phyloP scores from a whole-genome alignment of 768 basidiomycete genomes.

The Paxillus rubicundulus region DNA sequence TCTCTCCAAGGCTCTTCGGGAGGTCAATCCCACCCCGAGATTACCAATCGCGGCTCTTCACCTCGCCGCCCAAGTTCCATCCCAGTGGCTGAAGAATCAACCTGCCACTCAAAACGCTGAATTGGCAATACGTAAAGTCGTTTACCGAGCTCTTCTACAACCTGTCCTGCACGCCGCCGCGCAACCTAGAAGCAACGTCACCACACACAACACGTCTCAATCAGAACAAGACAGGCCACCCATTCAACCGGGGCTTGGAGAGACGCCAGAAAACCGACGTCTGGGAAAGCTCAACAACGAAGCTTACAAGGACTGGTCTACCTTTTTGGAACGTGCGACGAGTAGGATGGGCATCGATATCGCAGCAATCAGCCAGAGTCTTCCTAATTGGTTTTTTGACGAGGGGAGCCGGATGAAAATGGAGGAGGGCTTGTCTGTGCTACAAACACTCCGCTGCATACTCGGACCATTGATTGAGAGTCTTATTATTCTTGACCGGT shows the following conservation, averaged over 20 bases:
- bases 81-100: constrained; percentile 51
- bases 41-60: constrained; percentile 49
- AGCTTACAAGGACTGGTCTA: constrained; percentile 49
- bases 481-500: constrained; percentile 60
- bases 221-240: not conserved
- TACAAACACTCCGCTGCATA: constrained; percentile 67
- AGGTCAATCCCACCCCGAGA: constrained; percentile 14
- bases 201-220: not conserved
- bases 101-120: constrained; percentile 34
- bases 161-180: constrained; percentile 19
- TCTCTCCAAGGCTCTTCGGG: constrained; percentile 36
- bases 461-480: constrained; percentile 68
- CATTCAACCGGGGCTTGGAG: constrained; percentile 33
- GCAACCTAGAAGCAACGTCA: not conserved
- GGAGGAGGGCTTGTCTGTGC: constrained; percentile 48
- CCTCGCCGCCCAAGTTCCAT: constrained; percentile 69
- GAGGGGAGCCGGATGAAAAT: constrained; percentile 24
- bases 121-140: constrained; percentile 65
- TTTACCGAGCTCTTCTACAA: constrained; percentile 66
- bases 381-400: constrained; percentile 22
- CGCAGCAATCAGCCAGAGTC: constrained; percentile 4
- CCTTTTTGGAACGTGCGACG: constrained; percentile 41
- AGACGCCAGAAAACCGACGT: constrained; percentile 41
- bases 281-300: constrained; percentile 52
- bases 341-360: constrained; percentile 26